Conservation (phyloP, 164 flowering plant genomes). For the Tinospora cordifolia region DNA sequence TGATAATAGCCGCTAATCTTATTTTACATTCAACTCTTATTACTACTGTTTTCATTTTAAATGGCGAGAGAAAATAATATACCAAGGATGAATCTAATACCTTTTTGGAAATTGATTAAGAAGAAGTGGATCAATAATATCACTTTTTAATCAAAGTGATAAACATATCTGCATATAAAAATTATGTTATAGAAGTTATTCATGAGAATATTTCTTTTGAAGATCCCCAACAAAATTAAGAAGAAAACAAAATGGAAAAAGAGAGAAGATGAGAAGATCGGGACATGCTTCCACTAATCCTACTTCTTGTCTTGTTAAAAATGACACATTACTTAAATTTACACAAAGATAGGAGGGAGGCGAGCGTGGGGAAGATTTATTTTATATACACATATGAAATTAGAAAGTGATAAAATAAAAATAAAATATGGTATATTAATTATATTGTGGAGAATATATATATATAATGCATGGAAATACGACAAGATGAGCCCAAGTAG, state of each 20-base stretch:
- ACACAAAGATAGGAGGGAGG: background rate
- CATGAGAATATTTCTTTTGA: background rate
- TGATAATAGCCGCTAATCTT: too few relatives aligned
- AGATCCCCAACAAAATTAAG: background rate
- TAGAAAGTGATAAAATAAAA: slow-evolving; percentile 1
- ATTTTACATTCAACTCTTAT: too few relatives aligned
- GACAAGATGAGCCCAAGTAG: slow-evolving; percentile 15
- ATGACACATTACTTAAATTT: background rate
- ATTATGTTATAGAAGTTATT: background rate
- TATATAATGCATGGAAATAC: slow-evolving; percentile 11
- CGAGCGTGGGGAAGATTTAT: background rate
- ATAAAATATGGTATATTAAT: background rate
- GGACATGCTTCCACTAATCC: background rate
- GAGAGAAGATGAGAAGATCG: background rate
- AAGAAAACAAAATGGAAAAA: background rate
- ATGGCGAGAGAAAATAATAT: too few relatives aligned
- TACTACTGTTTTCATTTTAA: too few relatives aligned
- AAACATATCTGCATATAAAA: background rate
- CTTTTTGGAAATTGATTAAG: too few relatives aligned
- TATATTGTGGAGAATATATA: background rate
- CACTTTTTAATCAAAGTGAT: background rate
- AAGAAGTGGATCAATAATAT: background rate
- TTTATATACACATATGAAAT: background rate
- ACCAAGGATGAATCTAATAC: too few relatives aligned
- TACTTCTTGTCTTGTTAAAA: background rate